These are phyloP conservation scores for Sungouiozyma ichnusensis DNA, from an alignment of 805 yeast species.

Conservation along the genomic window DNA sequence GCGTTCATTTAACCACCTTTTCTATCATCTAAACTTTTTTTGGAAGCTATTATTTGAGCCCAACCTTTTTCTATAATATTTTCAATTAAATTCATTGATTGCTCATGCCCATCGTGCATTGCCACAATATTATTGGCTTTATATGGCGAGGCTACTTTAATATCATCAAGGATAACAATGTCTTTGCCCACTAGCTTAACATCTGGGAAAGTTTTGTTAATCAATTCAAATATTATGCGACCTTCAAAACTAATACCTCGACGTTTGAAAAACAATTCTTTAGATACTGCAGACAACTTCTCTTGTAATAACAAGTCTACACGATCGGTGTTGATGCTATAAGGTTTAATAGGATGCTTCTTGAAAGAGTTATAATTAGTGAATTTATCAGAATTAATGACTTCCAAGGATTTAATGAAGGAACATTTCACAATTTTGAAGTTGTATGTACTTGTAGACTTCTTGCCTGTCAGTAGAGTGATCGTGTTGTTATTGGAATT, in stretches of 20 bases:
- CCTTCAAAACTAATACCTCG: slow-evolving; percentile 33
- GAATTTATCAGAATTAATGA: slow-evolving; percentile 31
- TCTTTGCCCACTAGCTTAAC: slow-evolving; percentile 35
- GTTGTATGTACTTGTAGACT: slow-evolving; percentile 14
- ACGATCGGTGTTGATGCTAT: slow-evolving; percentile 24
- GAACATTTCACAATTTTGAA: slow-evolving; percentile 47
- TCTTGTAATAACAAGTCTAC: slow-evolving; percentile 19
- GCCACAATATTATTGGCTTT: slow-evolving; percentile 21
- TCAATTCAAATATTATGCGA: slow-evolving; percentile 35
- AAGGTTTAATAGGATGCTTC: slow-evolving; percentile 27
- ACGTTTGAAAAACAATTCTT: slow-evolving; percentile 23
- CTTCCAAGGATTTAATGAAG: slow-evolving; percentile 45
- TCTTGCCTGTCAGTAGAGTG: slow-evolving; percentile 22
- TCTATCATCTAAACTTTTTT: slow-evolving; percentile 20
- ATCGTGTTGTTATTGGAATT: slow-evolving; percentile 34
- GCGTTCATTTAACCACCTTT: slow-evolving; percentile 46
- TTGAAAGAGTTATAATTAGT: slow-evolving; percentile 18
- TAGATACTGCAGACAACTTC: slow-evolving; percentile 18
- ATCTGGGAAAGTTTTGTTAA: slow-evolving; percentile 36
- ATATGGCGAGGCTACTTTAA: slow-evolving; percentile 37
- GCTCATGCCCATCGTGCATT: slow-evolving; percentile 14
- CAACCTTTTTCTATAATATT: slow-evolving; percentile 43
- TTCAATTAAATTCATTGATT: slow-evolving; percentile 33
- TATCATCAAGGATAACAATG: slow-evolving; percentile 38
- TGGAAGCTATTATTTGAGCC: slow-evolving; percentile 29